phyloP scores from a whole-genome alignment of 768 basidiomycete species.

The Mycena indigotica region DNA sequence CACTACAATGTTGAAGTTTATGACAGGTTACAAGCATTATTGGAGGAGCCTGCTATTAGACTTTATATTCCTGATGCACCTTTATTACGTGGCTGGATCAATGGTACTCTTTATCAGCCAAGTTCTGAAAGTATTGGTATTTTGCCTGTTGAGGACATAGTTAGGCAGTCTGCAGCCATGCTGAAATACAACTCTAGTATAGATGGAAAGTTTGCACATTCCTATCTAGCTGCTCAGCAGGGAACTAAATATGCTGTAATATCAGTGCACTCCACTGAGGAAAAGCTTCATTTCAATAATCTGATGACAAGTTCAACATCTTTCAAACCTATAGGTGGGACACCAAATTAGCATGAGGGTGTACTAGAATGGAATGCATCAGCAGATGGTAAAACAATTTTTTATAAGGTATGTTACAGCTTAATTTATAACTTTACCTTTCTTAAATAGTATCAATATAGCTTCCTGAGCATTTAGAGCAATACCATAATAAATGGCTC shows the following conservation, averaged over 20 bases:
- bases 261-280: conserved; percentile 2
- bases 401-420: conserved; percentile 15
- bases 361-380: conserved; percentile 7
- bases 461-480: not conserved
- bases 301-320: not conserved
- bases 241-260: conserved; percentile 14
- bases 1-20: conserved; percentile 8
- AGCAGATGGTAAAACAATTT: conserved; percentile 11
- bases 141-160: not conserved
- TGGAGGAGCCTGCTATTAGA: not conserved
- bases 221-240: conserved; percentile 11
- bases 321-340: not conserved
- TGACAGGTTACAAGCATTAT: not conserved
- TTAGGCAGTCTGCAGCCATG: not conserved
- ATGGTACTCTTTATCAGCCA: conserved; percentile 1
- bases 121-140: conserved; percentile 2
- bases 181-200: not conserved
- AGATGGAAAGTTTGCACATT: conserved; percentile 3
- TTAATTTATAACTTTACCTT: not conserved
- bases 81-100: conserved; percentile 6
- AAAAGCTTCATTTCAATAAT: not conserved
- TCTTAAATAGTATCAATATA: not conserved
- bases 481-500: not conserved
- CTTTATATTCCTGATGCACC: conserved; percentile 2
- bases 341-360: conserved; percentile 3